Evolutionary conservation across 495 filamentous ascomycete species (phyloP).

Genomic region (Hypoxylon perforatum): DNA sequence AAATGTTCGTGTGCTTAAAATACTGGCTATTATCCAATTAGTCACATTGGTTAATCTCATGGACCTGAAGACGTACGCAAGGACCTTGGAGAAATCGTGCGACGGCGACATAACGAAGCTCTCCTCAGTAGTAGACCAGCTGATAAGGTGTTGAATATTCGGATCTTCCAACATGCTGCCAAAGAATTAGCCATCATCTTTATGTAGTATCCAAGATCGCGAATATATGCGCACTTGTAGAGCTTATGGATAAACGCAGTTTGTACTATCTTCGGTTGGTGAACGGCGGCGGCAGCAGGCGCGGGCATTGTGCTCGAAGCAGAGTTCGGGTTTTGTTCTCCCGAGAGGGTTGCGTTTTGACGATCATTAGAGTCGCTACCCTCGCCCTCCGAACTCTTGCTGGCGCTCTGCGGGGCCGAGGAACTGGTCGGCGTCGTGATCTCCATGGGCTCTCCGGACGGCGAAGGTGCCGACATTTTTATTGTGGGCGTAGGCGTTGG

Average conservation of each 20-base stretch:
- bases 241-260: constrained; percentile 99
- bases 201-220: constrained; percentile 7
- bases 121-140: constrained; percentile 92
- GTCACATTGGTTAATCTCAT: constrained; percentile 5
- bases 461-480: constrained; percentile 61
- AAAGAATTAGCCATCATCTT: constrained; percentile 51
- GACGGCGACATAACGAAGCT: constrained; percentile 99
- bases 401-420: constrained; percentile 53
- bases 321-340: constrained; percentile 42
- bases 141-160: constrained; percentile 92
- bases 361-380: constrained; percentile 51
- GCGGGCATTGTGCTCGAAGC: constrained; percentile 54
- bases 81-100: constrained; percentile 96
- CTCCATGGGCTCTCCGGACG: constrained; percentile 62
- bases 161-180: constrained; percentile 94
- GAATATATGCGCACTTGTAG: constrained; percentile 79
- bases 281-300: constrained; percentile 81
- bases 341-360: constrained; percentile 40
- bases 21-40: constrained; percentile 72
- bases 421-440: constrained; percentile 60
- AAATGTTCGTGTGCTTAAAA: constrained; percentile 99
- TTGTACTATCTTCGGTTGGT: constrained; percentile 97
- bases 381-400: constrained; percentile 59
- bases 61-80: constrained; percentile 74
- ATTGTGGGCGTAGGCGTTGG: constrained; percentile 54